Evolutionary conservation across 345 rosid species (phyloP).

Genomic region (Bruguiera sexangula): DNA sequence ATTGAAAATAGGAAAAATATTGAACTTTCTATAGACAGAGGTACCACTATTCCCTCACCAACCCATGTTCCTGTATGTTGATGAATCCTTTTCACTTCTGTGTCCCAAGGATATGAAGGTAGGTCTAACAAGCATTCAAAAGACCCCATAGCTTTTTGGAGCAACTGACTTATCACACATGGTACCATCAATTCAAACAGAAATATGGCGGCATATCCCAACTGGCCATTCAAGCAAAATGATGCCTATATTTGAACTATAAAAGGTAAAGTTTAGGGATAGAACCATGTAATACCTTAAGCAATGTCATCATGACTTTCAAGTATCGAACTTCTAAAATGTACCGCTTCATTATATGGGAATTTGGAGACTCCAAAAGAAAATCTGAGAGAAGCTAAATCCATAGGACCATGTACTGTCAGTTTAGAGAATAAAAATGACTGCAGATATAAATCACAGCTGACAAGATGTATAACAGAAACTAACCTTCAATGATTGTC

Average conservation of each 20-base stretch:
- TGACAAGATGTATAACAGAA: slow-evolving; percentile 3
- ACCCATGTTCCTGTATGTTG: background rate
- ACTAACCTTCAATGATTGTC: slow-evolving; percentile 94
- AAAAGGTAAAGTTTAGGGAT: background rate
- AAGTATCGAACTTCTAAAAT: slow-evolving; percentile 81
- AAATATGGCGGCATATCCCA: background rate
- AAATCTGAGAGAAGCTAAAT: slow-evolving; percentile 88
- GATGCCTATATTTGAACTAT: background rate
- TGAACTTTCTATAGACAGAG: background rate
- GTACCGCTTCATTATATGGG: slow-evolving; percentile 88
- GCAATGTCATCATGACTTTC: slow-evolving; percentile 88
- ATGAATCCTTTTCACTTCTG: background rate
- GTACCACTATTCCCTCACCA: background rate
- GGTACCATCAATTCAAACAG: background rate
- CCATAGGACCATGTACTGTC: slow-evolving; percentile 19
- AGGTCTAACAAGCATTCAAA: no score
- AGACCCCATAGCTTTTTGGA: background rate
- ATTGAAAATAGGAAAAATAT: background rate
- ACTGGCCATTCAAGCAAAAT: slow-evolving; percentile 9
- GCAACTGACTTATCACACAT: background rate
- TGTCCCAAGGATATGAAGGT: background rate
- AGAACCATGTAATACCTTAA: slow-evolving; percentile 50
- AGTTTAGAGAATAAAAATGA: slow-evolving; percentile 7
- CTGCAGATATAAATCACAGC: slow-evolving; percentile 4
- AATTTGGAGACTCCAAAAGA: slow-evolving; percentile 82